Evolutionary conservation across 192 early-diverging fungal genomes (phyloP).

Genomic region (Umbelopsis vinacea): DNA sequence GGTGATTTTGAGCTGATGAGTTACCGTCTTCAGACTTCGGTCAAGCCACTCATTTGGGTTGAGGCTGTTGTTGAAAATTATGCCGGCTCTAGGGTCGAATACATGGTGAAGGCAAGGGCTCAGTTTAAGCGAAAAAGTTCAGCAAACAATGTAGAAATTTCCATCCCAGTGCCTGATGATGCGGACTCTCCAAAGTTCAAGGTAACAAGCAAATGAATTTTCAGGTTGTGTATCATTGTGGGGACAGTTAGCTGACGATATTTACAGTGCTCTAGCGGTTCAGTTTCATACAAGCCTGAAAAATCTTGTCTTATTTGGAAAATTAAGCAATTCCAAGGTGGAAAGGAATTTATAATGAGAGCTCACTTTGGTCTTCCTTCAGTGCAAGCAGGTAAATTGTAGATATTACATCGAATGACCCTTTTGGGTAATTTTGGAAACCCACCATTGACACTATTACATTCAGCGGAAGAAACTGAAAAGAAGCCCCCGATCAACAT

Average conservation of each 20-base stretch:
- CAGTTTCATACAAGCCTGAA: conserved; percentile 92
- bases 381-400: conserved; percentile 66
- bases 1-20: conserved; percentile 79
- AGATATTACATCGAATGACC: not conserved
- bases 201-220: conserved; percentile 41
- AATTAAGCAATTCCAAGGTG: conserved; percentile 97
- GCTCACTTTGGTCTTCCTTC: conserved; percentile 86
- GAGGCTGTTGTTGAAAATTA: conserved; percentile 86
- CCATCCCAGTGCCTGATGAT: conserved; percentile 97
- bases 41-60: conserved; percentile 84
- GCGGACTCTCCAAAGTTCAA: conserved; percentile 97
- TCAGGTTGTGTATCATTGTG: not conserved
- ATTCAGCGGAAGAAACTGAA: conserved; percentile 74
- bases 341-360: conserved; percentile 93
- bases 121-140: conserved; percentile 98
- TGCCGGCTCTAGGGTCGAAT: conserved; percentile 92
- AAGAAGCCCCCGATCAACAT: conserved; percentile 83
- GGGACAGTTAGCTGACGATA: not conserved
- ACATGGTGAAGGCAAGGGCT: conserved; percentile 94
- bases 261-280: conserved; percentile 77
- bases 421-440: not conserved
- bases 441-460: not conserved
- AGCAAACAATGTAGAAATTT: conserved; percentile 97
- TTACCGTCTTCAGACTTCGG: conserved; percentile 83
- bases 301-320: conserved; percentile 95